Base-by-base conservation (phyloP, 148 eudicot genomes). In the Spergularia marina region DNA sequence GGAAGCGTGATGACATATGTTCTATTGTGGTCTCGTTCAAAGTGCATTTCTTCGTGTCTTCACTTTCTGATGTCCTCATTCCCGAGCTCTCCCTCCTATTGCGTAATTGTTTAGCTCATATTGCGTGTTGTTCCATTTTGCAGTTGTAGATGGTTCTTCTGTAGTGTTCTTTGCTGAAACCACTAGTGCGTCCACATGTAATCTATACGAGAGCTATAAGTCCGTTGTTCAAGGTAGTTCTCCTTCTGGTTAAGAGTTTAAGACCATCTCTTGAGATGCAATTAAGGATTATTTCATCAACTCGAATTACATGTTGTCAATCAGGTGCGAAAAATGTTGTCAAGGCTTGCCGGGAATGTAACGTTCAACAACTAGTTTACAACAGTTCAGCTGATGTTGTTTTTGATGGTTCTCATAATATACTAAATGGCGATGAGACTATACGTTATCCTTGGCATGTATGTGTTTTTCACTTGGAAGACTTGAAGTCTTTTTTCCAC, bases 351-450 rank as follows among this genome's bases (percentile, higher is more conserved):
- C 86, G 82, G 75, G 91, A 95, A 66, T 88, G 92, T 81, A 88
- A 86, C 84, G 96, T 90, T 17, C 86, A 88, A 78, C 82, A 74
- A 72, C 83, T 95, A 62, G 73, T 90, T 74, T 95, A 90, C 85
- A 92, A 88, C 81, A 89, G 96, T 82, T 83, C 96, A 41, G 87
- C 97, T 18, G 94, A 90, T 82, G 91, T 95, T 12, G 87, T 90
- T 74, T 88, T 84, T 85, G 93, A 90, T 65, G 84, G 87, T 72
- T 81, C 75, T 30, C 83, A 59, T 84, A 90, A 88, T 76, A 86
- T 92, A 81, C 75, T 66, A 76, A 82, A 83, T 74, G 90, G 89
- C 74, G 87, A 95, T 65, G 98, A 92, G 79, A 84, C 91, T 70
- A 63, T 92, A 79, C 86, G 82, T 44, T 90, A 88, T 79, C 86